Evolutionary conservation across 805 yeast species (phyloP).

Genomic region (Yamadazyma takamatsuzukensis): DNA sequence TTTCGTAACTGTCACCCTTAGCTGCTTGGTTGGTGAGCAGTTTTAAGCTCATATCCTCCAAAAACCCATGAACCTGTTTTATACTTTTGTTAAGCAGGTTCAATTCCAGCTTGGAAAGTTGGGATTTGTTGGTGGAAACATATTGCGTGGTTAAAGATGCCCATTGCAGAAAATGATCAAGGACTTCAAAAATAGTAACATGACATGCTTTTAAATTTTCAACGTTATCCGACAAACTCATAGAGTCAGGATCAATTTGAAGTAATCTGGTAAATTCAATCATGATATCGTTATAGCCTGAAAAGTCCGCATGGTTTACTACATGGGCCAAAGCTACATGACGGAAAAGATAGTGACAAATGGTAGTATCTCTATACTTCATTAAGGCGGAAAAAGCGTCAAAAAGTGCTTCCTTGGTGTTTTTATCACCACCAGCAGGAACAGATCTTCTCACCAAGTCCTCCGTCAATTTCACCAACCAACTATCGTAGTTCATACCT

Average conservation of each 20-base stretch:
- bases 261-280: slow-evolving; percentile 62
- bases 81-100: slow-evolving; percentile 17
- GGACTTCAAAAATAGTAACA: slow-evolving; percentile 68
- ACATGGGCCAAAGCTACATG: slow-evolving; percentile 68
- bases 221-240: slow-evolving; percentile 45
- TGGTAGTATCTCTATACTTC: slow-evolving; percentile 63
- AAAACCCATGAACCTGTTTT: slow-evolving; percentile 40
- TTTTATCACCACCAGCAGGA: slow-evolving; percentile 10
- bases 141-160: slow-evolving; percentile 35
- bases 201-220: slow-evolving; percentile 65
- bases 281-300: slow-evolving; percentile 42
- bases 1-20: slow-evolving; percentile 79
- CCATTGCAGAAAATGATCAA: slow-evolving; percentile 88
- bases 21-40: slow-evolving; percentile 74
- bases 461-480: slow-evolving; percentile 71
- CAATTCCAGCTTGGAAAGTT: slow-evolving; percentile 1
- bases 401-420: slow-evolving; percentile 39
- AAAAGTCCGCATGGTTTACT: slow-evolving; percentile 40
- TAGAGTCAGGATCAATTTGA: slow-evolving; percentile 26
- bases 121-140: slow-evolving; percentile 9
- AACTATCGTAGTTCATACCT: slow-evolving; percentile 54
- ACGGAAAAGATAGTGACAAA: slow-evolving; percentile 72
- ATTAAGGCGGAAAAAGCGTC: slow-evolving; percentile 61
- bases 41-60: slow-evolving; percentile 59
- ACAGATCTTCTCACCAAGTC: slow-evolving; percentile 54